Evolutionary conservation across 2,329 filamentous ascomycete species (phyloP), one percentile per base, ranked within the genome.

Genomic region (Colletotrichum sp.): DNA sequence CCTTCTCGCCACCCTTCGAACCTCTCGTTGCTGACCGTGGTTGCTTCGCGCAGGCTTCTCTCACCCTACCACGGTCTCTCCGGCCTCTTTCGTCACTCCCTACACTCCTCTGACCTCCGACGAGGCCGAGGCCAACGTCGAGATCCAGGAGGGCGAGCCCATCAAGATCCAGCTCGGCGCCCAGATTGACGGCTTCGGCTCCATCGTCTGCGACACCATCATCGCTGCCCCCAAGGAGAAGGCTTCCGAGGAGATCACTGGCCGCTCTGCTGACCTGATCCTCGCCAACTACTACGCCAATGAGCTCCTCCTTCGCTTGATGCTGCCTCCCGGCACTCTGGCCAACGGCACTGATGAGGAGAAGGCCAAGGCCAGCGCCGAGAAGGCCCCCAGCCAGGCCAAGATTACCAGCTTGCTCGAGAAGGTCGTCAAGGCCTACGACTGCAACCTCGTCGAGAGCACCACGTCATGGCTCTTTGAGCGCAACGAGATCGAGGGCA

Each of bases 101-200:
- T 98, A 98, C 89, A 99, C 97, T 62, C 97, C 97, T 67, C 90
- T 99, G 81, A 92, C 92, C 79, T 93, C 96, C 78, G 97, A 99
- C 82, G 89, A 94, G 84, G 92, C 94, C 84, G 97, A 99, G 89
- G 95, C 96, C 77, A 91, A 90, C 73, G 89, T 91, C 64, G 92
- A 93, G 82, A 90, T 99, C 80, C 95, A 98, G 88, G 90, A 93
- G 67, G 94, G 93, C 77, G 97, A 99, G 88, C 88, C 95, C 77
- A 91, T 98, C 87, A 99, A 99, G 92, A 97, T 99, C 84, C 97
- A 99, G 88, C 92, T 99, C n/a, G 97, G 97, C 82, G 97, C 97
- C 68, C 97, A 99, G 88, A 98, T 99, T 78, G 95, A 98, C 87
- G 97, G 97, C 70, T 98, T 98, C 83, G 96, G 95, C 80, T 94